A percentile compares a stretch with the other conserved stretches of the same genome.
Conservation (phyloP, 1,139 yeast species). For the Insectozyma bohioensis region DNA sequence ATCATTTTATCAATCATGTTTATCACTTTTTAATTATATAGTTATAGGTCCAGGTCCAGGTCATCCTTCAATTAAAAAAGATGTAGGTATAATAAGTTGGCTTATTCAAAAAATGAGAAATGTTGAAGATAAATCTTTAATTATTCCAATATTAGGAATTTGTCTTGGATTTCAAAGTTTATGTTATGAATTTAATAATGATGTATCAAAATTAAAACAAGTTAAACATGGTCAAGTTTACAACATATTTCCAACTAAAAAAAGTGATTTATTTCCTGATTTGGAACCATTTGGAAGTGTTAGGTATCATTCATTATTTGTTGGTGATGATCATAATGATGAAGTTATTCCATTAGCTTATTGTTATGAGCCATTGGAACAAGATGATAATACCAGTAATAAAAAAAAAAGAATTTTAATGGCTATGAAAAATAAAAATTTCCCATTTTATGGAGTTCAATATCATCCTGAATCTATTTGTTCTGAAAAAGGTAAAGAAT, state of each 20-base stretch:
- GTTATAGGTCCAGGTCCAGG: conserved; percentile 99
- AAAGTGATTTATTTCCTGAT: conserved; percentile 17
- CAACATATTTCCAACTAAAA: conserved; percentile 34
- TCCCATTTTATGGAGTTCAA: conserved; percentile 91
- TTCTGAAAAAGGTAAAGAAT: conserved; percentile 60
- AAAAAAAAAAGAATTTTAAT: conserved; percentile 66
- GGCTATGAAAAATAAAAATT: conserved; percentile 66
- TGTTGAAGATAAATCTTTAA: conserved; percentile 11
- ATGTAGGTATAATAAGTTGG: conserved; percentile 74
- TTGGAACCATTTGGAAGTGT: conserved; percentile 57
- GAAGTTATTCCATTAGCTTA: conserved; percentile 57
- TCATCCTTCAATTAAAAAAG: conserved; percentile 61
- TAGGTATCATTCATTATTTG: conserved; percentile 85
- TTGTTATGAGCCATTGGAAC: conserved; percentile 37
- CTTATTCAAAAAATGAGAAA: conserved; percentile 35
- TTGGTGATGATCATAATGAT: conserved; percentile 26
- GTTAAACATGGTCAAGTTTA: conserved; percentile 90
- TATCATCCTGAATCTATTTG: conserved; percentile 97
- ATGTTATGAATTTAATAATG: conserved; percentile 64
- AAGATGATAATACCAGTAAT: conserved; percentile 21
- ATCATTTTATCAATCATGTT: conserved; percentile 34
- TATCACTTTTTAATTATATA: conserved; percentile 65
- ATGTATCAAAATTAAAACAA: conserved; percentile 49
- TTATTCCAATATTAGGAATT: conserved; percentile 79
- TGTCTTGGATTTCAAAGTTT: conserved; percentile 92